These are phyloP conservation scores for Pichia sp. DNA, from an alignment of 1,139 yeast genomes.

Conservation along the genomic window DNA sequence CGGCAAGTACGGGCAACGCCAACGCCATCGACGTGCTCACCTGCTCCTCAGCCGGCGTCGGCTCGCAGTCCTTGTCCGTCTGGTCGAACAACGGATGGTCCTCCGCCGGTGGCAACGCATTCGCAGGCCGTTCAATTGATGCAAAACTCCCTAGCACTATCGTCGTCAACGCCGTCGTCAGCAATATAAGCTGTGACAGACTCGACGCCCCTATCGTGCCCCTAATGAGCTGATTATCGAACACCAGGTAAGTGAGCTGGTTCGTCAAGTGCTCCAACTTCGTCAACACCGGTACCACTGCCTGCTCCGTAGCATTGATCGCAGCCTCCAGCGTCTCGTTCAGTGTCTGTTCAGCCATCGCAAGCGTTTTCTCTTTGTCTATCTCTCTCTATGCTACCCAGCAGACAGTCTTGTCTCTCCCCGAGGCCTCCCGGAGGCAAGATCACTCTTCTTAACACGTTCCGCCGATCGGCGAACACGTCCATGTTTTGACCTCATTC, in stretches of 20 bases:
- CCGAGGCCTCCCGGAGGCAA: too few relatives aligned
- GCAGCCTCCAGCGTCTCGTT: background rate
- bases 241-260: slow-evolving; percentile 20
- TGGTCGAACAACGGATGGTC: slow-evolving; percentile 43
- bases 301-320: background rate
- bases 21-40: slow-evolving; percentile 33
- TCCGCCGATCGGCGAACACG: background rate
- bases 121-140: slow-evolving; percentile 41
- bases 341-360: background rate
- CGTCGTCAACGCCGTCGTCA: slow-evolving; percentile 31
- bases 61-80: slow-evolving; percentile 39
- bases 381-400: too few relatives aligned
- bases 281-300: slow-evolving; percentile 2
- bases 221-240: slow-evolving; percentile 20
- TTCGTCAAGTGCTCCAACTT: slow-evolving; percentile 11
- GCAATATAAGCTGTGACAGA: slow-evolving; percentile 17
- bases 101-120: slow-evolving; percentile 40
- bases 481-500: background rate
- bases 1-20: slow-evolving; percentile 41
- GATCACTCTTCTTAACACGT: background rate
- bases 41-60: slow-evolving; percentile 22
- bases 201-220: slow-evolving; percentile 13
- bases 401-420: too few relatives aligned
- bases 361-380: too few relatives aligned
- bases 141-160: slow-evolving; percentile 40